Evolutionary conservation across 2,329 filamentous ascomycete genomes (phyloP), one percentile per base, ranked within the genome.

Genomic region (Cadophora luteo-olivacea): DNA sequence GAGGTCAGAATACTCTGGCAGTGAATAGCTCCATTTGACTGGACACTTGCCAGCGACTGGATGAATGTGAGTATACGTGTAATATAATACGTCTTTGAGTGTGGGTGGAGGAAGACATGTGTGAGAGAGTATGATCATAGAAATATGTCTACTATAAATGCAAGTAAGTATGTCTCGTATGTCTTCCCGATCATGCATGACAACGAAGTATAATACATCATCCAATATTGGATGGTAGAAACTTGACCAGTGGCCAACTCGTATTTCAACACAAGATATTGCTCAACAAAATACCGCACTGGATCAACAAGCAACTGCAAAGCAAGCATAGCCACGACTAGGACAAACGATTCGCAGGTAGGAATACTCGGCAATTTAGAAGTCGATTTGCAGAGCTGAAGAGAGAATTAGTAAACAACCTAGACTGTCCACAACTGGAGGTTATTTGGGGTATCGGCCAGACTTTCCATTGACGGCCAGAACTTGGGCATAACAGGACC

Each of bases 51-150:
- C 38, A 61, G 24, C 25, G 36, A 49, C 45, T 55, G 22, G 9
- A 12, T 32, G 36, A 32, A 49, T 32, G 58, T 61, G 14, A 11
- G 5, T 49, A 29, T 61, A 61, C 38, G 58, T 61, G 38, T 48
- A 49, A 29, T 16, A 49, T 48, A 25, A n/a, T 29, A 33, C 29
- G 25, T 49, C 3, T 32, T 45, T 38, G 51, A 61, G 24, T 29
- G 58, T 49, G 58, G 38, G 38, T 61, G 58, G 58, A 61, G 38
- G 58, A 48, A 48, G 19, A 5, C 7, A 22, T 58, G 55, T 61
- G 58, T 61, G 38, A 45, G 24, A 61, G 58, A n/a, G 38, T 61
- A 12, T 14, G 4, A 29, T 29, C 45, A 29, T 45, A 61, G 57
- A 48, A 25, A 8, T 16, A 48, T 61, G 16, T 16, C n/a, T 45